phyloP scores from a whole-genome alignment of 1,139 yeast genomes.

The Geotrichum europaeum region DNA sequence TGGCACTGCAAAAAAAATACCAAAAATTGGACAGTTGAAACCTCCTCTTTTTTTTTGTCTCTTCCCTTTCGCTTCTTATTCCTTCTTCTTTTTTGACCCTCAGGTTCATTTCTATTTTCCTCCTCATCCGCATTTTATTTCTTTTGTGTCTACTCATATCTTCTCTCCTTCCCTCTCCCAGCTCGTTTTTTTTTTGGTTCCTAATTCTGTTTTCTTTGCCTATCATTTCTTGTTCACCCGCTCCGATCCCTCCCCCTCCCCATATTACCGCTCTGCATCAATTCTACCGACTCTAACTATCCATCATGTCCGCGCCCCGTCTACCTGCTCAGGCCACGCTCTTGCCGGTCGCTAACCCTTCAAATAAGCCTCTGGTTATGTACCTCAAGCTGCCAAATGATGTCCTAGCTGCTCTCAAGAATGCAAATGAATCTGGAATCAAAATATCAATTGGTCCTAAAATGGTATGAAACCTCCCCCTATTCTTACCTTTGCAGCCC shows the following conservation, averaged over 20 bases:
- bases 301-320: neutral
- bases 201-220: neutral
- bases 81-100: neutral
- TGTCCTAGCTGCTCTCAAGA: slow-evolving; percentile 16
- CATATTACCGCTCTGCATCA: neutral
- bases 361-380: slow-evolving; percentile 25
- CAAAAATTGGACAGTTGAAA: neutral
- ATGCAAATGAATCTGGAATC: slow-evolving; percentile 4
- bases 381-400: slow-evolving; percentile 30
- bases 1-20: neutral
- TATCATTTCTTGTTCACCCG: neutral
- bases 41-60: neutral
- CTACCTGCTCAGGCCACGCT: neutral
- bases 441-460: slow-evolving; percentile 11
- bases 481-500: neutral
- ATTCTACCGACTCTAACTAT: neutral
- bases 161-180: neutral
- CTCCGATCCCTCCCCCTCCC: neutral
- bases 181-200: neutral
- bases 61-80: neutral
- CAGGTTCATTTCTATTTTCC: neutral
- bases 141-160: neutral
- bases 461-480: slow-evolving; percentile 1
- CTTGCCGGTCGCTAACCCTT: neutral
- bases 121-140: neutral